Conservation (phyloP, 2,329 filamentous ascomycete species). For the Aspergillus spinulosporus region DNA sequence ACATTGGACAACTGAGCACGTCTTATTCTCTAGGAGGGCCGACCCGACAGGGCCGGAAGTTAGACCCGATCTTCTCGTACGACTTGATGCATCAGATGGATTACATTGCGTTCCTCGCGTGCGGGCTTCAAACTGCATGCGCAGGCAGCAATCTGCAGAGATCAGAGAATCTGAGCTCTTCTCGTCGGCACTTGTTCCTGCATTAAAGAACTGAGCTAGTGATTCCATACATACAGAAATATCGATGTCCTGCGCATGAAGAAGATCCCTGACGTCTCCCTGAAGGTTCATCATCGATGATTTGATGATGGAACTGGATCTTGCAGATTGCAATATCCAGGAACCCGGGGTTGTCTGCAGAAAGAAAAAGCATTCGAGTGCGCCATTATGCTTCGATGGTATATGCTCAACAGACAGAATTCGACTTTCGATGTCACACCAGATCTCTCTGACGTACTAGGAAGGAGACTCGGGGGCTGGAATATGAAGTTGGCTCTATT, state of each 20-base stretch:
- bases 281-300: too few relatives aligned
- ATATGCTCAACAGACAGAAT: too few relatives aligned
- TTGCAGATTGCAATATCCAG: too few relatives aligned
- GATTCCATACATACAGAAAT: slow-evolving; percentile 10
- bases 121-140: slow-evolving; percentile 9
- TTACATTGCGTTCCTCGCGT: slow-evolving; percentile 19
- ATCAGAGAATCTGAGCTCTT: neutral
- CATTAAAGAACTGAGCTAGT: slow-evolving; percentile 7
- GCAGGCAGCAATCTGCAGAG: neutral
- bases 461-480: too few relatives aligned
- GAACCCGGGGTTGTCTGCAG: too few relatives aligned
- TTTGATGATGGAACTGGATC: too few relatives aligned
- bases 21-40: neutral
- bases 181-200: neutral
- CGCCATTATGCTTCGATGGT: too few relatives aligned
- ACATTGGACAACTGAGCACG: too few relatives aligned
- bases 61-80: slow-evolving; percentile 4
- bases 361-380: too few relatives aligned
- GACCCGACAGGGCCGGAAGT: neutral
- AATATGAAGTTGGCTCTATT: too few relatives aligned
- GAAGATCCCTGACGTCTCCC: slow-evolving; percentile 8
- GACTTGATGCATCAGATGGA: slow-evolving; percentile 8
- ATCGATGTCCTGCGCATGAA: slow-evolving; percentile 4
- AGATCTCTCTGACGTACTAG: too few relatives aligned
- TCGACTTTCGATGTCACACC: too few relatives aligned